phyloP scores from a whole-genome alignment of 140 eudicot species.

The Oenanthe javanica region DNA sequence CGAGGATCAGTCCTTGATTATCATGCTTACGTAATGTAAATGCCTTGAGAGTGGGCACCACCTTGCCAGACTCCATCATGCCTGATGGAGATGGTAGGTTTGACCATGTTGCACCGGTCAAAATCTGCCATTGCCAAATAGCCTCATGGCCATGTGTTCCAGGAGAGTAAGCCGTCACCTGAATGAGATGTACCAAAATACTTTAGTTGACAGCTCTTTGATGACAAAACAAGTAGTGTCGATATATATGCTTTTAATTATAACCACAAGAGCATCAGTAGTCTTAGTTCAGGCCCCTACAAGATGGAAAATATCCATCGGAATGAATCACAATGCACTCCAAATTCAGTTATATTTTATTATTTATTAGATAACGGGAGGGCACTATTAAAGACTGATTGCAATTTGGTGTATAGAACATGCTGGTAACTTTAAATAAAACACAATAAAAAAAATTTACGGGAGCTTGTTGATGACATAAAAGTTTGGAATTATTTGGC shows the following conservation, averaged over 20 bases:
- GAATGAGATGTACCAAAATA: slow-evolving; percentile 15
- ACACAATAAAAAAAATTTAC: too few relatives aligned
- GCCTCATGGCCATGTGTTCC: slow-evolving; percentile 87
- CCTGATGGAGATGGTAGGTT: slow-evolving; percentile 96
- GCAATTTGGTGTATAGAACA: too few relatives aligned
- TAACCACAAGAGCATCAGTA: background rate
- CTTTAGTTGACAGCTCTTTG: slow-evolving; percentile 9
- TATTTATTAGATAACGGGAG: background rate
- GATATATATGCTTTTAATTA: background rate
- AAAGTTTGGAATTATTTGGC: too few relatives aligned
- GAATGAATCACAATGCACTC: background rate
- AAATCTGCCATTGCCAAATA: slow-evolving; percentile 88
- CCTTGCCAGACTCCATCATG: slow-evolving; percentile 65
- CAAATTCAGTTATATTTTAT: background rate
- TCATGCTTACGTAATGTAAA: slow-evolving; percentile 68
- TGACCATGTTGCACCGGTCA: slow-evolving; percentile 97
- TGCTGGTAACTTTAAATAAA: too few relatives aligned
- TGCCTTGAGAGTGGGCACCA: slow-evolving; percentile 78
- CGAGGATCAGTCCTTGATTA: slow-evolving; percentile 57
- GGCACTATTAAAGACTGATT: too few relatives aligned
- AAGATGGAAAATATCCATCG: background rate
- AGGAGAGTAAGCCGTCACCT: slow-evolving; percentile 93
- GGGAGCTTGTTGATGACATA: too few relatives aligned
- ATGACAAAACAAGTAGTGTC: background rate
- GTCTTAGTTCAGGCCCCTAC: background rate